phyloP scores from a whole-genome alignment of 495 filamentous ascomycete genomes.

The Polyplosphaeria fusca region DNA sequence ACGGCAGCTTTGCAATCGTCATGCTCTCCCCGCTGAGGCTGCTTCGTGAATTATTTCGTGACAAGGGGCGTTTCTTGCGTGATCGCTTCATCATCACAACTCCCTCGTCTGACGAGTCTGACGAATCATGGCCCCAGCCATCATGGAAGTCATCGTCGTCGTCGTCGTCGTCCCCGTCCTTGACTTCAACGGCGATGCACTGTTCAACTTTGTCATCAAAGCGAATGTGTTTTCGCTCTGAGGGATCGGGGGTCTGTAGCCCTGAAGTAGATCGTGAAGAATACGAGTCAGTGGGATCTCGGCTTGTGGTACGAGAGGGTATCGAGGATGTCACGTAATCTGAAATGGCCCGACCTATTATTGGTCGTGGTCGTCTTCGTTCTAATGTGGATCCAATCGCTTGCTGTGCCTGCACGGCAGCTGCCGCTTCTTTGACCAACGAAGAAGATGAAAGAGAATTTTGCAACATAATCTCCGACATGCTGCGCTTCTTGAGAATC shows the following conservation, averaged over 20 bases:
- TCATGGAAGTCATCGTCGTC: constrained; percentile 46
- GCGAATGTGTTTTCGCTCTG: constrained; percentile 80
- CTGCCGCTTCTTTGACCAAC: constrained; percentile 88
- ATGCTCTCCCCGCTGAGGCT: constrained; percentile 67
- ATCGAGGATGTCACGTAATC: constrained; percentile 59
- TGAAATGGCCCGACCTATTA: constrained; percentile 58
- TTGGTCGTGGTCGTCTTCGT: constrained; percentile 38
- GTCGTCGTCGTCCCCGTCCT: constrained; percentile 70
- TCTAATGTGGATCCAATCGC: constrained; percentile 47
- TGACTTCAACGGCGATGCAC: constrained; percentile 88
- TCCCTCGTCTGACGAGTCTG: constrained; percentile 71
- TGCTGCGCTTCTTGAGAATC: constrained; percentile 92
- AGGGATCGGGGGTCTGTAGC: constrained; percentile 59
- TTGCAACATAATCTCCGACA: constrained; percentile 94
- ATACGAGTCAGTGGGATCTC: constrained; percentile 54
- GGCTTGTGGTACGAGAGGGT: constrained; percentile 53
- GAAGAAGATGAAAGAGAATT: constrained; percentile 86
- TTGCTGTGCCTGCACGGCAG: constrained; percentile 86
- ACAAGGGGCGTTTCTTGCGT: constrained; percentile 44
- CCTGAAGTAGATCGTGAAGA: constrained; percentile 62
- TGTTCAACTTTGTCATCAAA: constrained; percentile 96
- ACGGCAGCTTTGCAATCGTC: constrained; percentile 88
- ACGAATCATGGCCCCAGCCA: constrained; percentile 47
- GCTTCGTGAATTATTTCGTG: constrained; percentile 48
- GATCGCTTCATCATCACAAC: constrained; percentile 76